Evolutionary conservation across 2,329 filamentous ascomycete species (phyloP), one percentile per base, ranked within the genome.

Genomic region (Arachnopeziza araneosa): DNA sequence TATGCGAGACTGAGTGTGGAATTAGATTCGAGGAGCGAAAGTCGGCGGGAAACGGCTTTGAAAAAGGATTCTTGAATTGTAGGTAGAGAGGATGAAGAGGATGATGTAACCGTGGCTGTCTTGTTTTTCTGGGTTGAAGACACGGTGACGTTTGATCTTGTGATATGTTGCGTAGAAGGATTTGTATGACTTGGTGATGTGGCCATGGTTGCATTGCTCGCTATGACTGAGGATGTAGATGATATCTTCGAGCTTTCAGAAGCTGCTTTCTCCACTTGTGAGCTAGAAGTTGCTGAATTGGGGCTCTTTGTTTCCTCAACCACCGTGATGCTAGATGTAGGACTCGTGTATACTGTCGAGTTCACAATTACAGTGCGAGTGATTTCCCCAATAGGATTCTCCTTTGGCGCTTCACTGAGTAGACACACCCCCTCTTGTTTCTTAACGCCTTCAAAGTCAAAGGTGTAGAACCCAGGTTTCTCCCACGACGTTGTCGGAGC

Each of bases 11-110:
- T 96, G 12, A 98, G 80, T 0, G 93, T 96, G 12, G 93, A 91
- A 72, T 98, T 99, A 19, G 90, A 85, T 74, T 99, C 95, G 8
- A 98, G 85, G 68, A 93, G 87, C 65, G 93, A 90, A 4, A 99
- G 81, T 1, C 95, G 90, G 74, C 98, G 98, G 64, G 93, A 91
- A 9, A 98, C 88, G 3, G 92, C 91, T 73, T 98, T 98, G 82
- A 97, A 99, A 75, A 99, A 98, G 1, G 90, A 95, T 72, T 99
- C 95, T 74, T 99, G 95, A 0, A 96, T 95, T 0, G 93, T 92
- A 1, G 93, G 93, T 0, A 86, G 83, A 1, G 88, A 75, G 1
- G 81, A 74, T 8, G 80, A 72, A 1, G 79, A 70, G 9, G 78
- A 76, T 24, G 74, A 60, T 24, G 74, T 78, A 68, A 74, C 78